Base-by-base conservation (phyloP, 495 filamentous ascomycete species). In the Letharia lupina region DNA sequence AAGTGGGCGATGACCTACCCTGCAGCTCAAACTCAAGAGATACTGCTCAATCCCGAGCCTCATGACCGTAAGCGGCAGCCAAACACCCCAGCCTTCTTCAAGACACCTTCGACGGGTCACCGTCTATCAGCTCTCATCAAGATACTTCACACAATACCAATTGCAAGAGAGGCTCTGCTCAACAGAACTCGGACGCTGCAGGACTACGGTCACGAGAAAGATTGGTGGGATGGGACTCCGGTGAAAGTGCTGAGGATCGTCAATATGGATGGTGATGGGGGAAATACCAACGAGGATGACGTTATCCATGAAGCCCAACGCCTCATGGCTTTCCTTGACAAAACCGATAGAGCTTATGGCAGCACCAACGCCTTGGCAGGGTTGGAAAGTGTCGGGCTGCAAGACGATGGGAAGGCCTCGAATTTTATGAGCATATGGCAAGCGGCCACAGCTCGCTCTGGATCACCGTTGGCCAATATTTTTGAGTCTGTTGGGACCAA, bases 261-360 rank as follows among this genome's bases (percentile, higher is more conserved):
- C n/a, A 80, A 83, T 20, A 70, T 81, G n/a, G 67, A 64, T 54
- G 69, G 80, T 48, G 78, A 79, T 20, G 71, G 73, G 33, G 75
- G 74, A 15, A 74, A 78, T 41, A 72, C 70, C 11, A 72, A 81
- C 10, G 79, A 76, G 70, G 77, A 80, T 28, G 81, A 85, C 18
- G 78, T 83, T 10, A 73, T 82, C 42, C 68, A 79, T 64, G 78
- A 82, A 67, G 70, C 75, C 47, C 91, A 96, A 72, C 86, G 93
- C 35, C 70, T 96, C n/a, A 84, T 96, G 76, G 91, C 91, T 31
- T 96, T 97, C 70, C 79, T 96, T 42, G 90, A 95, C 67, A 76
- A 74, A 28, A 91, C 92, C 16, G 81, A 87, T 9, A 86, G 93
- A 52, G 83, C 87, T n/a, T 97, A 95, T 74, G 93, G 89, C 10